Conservation (phyloP, 805 yeast genomes). For the Torulaspora microellipsoides region DNA sequence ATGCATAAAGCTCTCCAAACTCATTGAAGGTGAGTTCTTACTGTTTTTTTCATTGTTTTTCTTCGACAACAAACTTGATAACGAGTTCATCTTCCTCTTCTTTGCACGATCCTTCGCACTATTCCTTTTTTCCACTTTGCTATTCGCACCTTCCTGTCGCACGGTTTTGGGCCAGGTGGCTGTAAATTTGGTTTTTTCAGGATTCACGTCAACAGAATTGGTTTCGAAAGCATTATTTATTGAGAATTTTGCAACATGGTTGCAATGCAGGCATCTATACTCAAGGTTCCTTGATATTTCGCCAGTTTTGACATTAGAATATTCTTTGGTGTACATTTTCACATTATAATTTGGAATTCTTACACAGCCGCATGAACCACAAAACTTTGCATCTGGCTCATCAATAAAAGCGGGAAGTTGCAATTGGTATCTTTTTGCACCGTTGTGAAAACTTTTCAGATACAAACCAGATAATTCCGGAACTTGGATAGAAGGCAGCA, state of each 20-base stretch:
- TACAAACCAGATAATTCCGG: constrained; percentile 30
- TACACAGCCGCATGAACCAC: constrained; percentile 30
- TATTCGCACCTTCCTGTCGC: constrained; percentile 1
- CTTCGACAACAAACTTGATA: constrained; percentile 39
- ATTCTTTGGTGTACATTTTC: constrained; percentile 5
- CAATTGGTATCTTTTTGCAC: constrained; percentile 27
- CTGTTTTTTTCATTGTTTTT: constrained; percentile 39
- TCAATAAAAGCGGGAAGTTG: constrained; percentile 21
- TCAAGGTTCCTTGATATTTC: constrained; percentile 16
- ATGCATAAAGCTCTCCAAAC: constrained; percentile 49
- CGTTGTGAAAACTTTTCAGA: constrained; percentile 29
- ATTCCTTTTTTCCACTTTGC: constrained; percentile 12
- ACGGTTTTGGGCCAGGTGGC: constrained; percentile 26
- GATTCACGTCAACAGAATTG: background rate
- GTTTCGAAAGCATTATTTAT: constrained; percentile 4
- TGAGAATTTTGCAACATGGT: constrained; percentile 14
- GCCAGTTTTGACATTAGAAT: constrained; percentile 5
- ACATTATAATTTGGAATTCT: constrained; percentile 26
- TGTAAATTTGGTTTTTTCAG: constrained; percentile 10
- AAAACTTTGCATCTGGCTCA: constrained; percentile 25
- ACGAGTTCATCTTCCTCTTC: constrained; percentile 44
- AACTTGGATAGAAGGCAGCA: constrained; percentile 18
- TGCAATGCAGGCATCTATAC: constrained; percentile 32
- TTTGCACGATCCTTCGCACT: constrained; percentile 40
- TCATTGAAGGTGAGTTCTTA: constrained; percentile 36